These are phyloP conservation scores for Psidium friedrichsthalianum DNA, from an alignment of 345 rosid species.

Conservation along the genomic window DNA sequence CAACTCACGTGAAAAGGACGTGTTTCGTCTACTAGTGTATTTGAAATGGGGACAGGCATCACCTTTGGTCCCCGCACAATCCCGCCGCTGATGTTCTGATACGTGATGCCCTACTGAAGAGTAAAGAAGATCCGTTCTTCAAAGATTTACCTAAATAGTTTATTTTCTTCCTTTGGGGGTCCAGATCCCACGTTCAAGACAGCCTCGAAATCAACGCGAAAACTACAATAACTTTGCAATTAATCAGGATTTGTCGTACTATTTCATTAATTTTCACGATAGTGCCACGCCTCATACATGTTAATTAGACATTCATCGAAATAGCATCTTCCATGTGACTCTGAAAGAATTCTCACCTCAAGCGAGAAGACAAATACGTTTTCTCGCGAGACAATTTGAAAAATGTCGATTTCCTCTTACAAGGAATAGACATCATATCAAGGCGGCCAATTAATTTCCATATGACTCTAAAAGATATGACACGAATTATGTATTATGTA, in stretches of 20 bases:
- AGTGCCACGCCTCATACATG: not conserved
- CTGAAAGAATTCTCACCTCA: not conserved
- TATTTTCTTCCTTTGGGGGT: not conserved
- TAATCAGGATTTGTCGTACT: not conserved
- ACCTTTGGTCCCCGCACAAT: not conserved
- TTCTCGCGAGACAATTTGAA: not conserved
- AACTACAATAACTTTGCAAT: not conserved
- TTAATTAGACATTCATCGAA: not conserved
- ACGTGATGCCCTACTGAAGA: not conserved
- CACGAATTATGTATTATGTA: not conserved
- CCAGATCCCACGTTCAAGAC: constrained; percentile 1
- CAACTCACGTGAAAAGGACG: not conserved
- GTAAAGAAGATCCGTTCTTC: not conserved
- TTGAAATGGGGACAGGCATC: not conserved
- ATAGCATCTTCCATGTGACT: not conserved
- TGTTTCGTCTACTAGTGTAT: not conserved
- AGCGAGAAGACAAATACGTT: not conserved
- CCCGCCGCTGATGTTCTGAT: not conserved
- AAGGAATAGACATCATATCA: accelerated
- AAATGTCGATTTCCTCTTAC: not conserved
- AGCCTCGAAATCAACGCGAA: not conserved
- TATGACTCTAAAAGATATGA: not conserved
- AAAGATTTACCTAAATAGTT: not conserved
- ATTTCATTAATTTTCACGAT: not conserved
- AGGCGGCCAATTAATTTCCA: not conserved